Conservation (phyloP, 495 filamentous ascomycete genomes). For the Neurospora sp. region DNA sequence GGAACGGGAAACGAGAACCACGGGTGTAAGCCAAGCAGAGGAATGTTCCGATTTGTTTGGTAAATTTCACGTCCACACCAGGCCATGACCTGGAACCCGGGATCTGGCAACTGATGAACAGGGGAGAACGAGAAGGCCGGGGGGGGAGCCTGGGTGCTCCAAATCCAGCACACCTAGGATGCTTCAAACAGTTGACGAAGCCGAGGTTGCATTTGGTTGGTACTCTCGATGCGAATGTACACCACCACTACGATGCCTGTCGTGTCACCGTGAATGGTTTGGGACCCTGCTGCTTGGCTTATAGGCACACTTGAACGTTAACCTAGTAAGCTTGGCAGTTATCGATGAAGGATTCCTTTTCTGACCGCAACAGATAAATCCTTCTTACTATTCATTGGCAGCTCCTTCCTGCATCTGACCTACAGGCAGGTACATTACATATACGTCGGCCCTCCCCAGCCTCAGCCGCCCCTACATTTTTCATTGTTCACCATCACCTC, state of each 20-base stretch:
- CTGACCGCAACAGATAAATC: background rate
- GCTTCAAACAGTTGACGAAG: background rate
- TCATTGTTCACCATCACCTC: background rate
- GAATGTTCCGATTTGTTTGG: background rate
- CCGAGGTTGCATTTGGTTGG: background rate
- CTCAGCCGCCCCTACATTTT: background rate
- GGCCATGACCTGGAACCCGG: background rate
- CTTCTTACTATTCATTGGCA: background rate
- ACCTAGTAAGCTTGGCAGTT: background rate
- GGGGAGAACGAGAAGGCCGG: background rate
- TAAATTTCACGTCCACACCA: background rate
- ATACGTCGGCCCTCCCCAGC: background rate
- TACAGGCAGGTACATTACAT: background rate
- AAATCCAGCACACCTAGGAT: background rate
- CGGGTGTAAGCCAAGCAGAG: background rate
- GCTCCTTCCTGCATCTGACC: background rate
- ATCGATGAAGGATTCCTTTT: background rate
- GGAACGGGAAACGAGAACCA: background rate
- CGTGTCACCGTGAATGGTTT: background rate
- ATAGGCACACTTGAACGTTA: background rate
- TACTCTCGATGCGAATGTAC: background rate
- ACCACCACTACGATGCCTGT: background rate
- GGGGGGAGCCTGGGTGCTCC: background rate
- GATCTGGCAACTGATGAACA: background rate
- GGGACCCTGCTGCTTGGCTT: background rate